These are phyloP conservation scores for Cucumis cinereus DNA, from an alignment of 306 rosid genomes.

Conservation along the genomic window DNA sequence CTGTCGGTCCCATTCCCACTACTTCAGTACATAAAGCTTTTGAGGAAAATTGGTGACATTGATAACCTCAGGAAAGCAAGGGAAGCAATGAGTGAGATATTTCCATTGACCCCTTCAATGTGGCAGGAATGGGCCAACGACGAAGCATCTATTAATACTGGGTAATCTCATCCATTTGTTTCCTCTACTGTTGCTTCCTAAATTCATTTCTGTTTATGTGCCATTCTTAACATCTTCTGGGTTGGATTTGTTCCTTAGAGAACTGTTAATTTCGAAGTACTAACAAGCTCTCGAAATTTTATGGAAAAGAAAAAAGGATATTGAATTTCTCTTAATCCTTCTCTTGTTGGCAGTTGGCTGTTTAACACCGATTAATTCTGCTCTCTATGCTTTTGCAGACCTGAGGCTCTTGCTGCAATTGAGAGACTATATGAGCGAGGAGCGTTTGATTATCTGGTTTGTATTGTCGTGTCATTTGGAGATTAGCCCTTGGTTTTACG, in stretches of 20 bases:
- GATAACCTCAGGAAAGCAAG: slow-evolving; percentile 64
- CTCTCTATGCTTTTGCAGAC: slow-evolving; percentile 23
- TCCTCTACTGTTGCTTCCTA: not conserved
- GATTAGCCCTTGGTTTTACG: not conserved
- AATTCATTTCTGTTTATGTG: not conserved
- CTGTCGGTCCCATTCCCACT: not conserved
- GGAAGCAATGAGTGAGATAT: slow-evolving; percentile 60
- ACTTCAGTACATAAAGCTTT: slow-evolving; percentile 47
- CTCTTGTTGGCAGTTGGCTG: not conserved
- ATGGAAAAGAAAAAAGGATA: not conserved
- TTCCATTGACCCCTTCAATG: slow-evolving; percentile 62
- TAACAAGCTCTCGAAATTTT: not conserved
- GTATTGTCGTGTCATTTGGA: slow-evolving; percentile 15
- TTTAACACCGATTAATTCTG: not conserved
- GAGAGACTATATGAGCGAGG: slow-evolving; percentile 61
- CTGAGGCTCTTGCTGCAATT: slow-evolving; percentile 32
- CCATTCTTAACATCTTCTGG: not conserved
- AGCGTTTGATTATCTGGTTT: slow-evolving; percentile 65
- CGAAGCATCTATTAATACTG: slow-evolving; percentile 47
- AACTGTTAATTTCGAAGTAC: not conserved
- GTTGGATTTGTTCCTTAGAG: not conserved
- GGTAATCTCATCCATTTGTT: slow-evolving; percentile 17
- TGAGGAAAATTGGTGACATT: slow-evolving; percentile 59
- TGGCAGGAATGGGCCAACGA: slow-evolving; percentile 93
- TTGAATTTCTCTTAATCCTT: not conserved